Base-by-base conservation (phyloP, 2,329 filamentous ascomycete species). In the Claviceps sp. region DNA sequence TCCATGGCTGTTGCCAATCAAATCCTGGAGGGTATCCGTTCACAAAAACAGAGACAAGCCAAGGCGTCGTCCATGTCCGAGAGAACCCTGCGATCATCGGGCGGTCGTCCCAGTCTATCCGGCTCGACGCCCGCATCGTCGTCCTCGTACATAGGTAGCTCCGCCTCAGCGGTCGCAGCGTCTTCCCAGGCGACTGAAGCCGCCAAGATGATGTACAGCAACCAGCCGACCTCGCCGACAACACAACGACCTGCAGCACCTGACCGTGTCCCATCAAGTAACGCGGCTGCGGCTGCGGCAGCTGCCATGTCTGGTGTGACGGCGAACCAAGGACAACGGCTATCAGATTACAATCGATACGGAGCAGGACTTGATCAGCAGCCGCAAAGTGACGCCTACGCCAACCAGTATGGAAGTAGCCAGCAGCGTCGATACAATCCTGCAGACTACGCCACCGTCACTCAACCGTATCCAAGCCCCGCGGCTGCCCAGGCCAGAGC, bases 1-100 rank as follows among this genome's bases (percentile, higher is more conserved):
- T 94, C 89, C 29, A 97, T 97, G 93, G 86, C 93, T 52, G 86
- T 88, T 39, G 93, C 93, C 44, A 97, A 96, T 66, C 83, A 94
- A 63, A 96, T 98, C 57, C 69, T 97, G 51, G 85, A 89, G 57
- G 88, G 90, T 48, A 86, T 96, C 59, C 81, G 88, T 62, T 82
- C 82, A 48, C 83, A 86, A 54, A 94, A 90, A 70, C 80, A 82
- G 53, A 69, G 73, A 48, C 75, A 85, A 68, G 74, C 74, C 50
- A 78, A 80, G 65, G 70, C 68, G 0, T 69, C 74, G 1, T 78
- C 70, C 45, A 73, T 91, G 67, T 79, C 76, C 54, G 80, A 81
- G 48, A 78, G 79, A 61, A 88, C 84, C 2, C 70, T 91, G 54
- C 77, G 88, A 50, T 71, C 77, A 29, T 60, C 66, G 48, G 58